phyloP scores from a whole-genome alignment of 2,329 filamentous ascomycete species.

The Aaosphaeria arxii region DNA sequence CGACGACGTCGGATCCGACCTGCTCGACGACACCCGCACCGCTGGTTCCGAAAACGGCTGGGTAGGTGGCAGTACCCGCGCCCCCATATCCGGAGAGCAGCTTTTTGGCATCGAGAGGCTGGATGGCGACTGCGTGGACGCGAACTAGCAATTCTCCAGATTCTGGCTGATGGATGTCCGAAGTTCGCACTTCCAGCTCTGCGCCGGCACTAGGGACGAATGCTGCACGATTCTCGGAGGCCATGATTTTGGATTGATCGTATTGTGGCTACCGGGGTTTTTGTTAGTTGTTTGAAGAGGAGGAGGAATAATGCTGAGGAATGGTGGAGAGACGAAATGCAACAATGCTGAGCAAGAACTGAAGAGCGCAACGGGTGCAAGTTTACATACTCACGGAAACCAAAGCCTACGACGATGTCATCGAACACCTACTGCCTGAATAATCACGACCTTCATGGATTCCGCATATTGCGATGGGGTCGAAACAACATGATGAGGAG shows the following conservation, averaged over 20 bases:
- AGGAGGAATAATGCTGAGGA: no score
- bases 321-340: no score
- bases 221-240: slow-evolving; percentile 11
- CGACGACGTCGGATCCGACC: slow-evolving; percentile 42
- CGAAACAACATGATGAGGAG: no score
- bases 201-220: slow-evolving; percentile 9
- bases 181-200: slow-evolving; percentile 8
- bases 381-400: no score
- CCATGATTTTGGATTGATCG: slow-evolving; percentile 4
- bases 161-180: slow-evolving; percentile 7
- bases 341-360: no score
- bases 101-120: slow-evolving; percentile 24
- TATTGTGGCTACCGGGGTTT: not conserved
- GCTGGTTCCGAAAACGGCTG: slow-evolving; percentile 16
- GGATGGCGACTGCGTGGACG: slow-evolving; percentile 19
- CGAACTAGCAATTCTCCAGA: slow-evolving; percentile 17
- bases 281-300: not conserved
- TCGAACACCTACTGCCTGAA: no score
- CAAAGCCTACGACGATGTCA: no score
- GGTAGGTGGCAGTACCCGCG: slow-evolving; percentile 12
- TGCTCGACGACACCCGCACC: slow-evolving; percentile 44
- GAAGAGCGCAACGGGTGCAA: no score
- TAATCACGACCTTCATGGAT: no score
- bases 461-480: no score
- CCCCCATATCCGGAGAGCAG: slow-evolving; percentile 19